Base-by-base conservation (phyloP, 768 basidiomycete species). In the Psilocybe tampanensis region DNA sequence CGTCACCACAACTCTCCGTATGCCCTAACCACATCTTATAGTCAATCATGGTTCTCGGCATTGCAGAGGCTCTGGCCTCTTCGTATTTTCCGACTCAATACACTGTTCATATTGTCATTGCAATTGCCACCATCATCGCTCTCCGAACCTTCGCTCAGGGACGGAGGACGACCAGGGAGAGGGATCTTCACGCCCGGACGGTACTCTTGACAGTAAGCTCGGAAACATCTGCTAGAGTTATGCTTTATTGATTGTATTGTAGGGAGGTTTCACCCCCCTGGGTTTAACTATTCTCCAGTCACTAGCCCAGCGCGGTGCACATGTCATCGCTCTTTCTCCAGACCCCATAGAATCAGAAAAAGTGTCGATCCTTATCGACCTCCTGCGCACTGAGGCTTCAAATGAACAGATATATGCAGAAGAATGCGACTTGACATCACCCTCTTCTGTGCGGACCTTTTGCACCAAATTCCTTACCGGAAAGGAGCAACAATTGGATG, bases 371-470 rank as follows among this genome's bases (percentile, higher is more conserved):
- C 76, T 93, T 44, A 71, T 94, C 56, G 74, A 82, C 8, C 80
- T 92, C 52, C 70, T 95, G 23, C 86, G 90, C 44, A 77, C 80
- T 0, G 81, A 86, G 2, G 86, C 86, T 17, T 80, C 80, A 44
- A 95, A 95, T 72, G 85, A 91, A 60, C 75, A 88, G 52, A 84
- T 95, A 52, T 94, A 75, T 66, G 90, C 89, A 12, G 93, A 95
- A 57, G 75, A 89, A 52, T 93, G 90, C 63, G 87, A 93, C 66
- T 72, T 93, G 0, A 56, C 79, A 0, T 88, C 88, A 0, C 84
- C 90, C 0, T 70, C 79, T 0, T 86, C 87, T 18, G 82, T 95
- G 13, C 81, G 85, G 29, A 73, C 76, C 8, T 94, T 95, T 67
- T 89, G 85, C 64, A 81, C 79, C 0, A 73, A 78, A 8, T 93